Conservation (phyloP, 495 filamentous ascomycete species). For the Penicillium maclennaniae region DNA sequence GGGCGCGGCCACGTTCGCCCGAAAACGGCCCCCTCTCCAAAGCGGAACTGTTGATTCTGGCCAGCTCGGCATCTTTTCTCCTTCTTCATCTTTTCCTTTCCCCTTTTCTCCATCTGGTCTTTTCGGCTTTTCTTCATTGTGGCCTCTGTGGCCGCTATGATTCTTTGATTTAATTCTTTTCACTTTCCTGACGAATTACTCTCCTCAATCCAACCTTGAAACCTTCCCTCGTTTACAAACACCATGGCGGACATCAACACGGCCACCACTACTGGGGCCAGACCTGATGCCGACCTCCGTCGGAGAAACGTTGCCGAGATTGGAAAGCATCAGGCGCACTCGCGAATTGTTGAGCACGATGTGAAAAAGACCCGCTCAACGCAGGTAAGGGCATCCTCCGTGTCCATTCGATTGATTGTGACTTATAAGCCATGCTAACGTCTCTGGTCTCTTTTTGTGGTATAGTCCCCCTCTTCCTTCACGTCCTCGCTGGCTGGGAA, state of each 20-base stretch:
- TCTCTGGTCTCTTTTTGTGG: not conserved
- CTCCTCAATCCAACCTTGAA: not conserved
- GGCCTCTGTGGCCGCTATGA: slow-evolving; percentile 11
- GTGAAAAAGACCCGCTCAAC: slow-evolving; percentile 57
- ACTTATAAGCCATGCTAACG: not conserved
- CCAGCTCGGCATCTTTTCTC: slow-evolving; percentile 17
- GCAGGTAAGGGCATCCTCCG: slow-evolving; percentile 22
- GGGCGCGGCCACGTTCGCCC: slow-evolving; percentile 9
- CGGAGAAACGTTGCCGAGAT: slow-evolving; percentile 67
- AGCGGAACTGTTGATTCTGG: slow-evolving; percentile 16
- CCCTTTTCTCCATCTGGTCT: not conserved
- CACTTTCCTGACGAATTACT: slow-evolving; percentile 1
- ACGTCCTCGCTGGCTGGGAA: slow-evolving; percentile 74
- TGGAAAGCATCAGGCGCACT: slow-evolving; percentile 34
- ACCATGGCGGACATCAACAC: slow-evolving; percentile 32
- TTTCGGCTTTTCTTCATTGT: slow-evolving; percentile 10
- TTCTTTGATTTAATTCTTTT: slow-evolving; percentile 9
- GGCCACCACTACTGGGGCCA: slow-evolving; percentile 61
- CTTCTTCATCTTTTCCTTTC: slow-evolving; percentile 5
- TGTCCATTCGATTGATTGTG: not conserved
- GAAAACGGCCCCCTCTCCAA: slow-evolving; percentile 20
- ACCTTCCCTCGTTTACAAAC: slow-evolving; percentile 2
- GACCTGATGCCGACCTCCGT: slow-evolving; percentile 62
- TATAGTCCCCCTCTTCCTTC: slow-evolving; percentile 45
- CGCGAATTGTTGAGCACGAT: slow-evolving; percentile 43